These are phyloP conservation scores for Candida sp. DNA, from an alignment of 1,139 yeast species.

Conservation along the genomic window DNA sequence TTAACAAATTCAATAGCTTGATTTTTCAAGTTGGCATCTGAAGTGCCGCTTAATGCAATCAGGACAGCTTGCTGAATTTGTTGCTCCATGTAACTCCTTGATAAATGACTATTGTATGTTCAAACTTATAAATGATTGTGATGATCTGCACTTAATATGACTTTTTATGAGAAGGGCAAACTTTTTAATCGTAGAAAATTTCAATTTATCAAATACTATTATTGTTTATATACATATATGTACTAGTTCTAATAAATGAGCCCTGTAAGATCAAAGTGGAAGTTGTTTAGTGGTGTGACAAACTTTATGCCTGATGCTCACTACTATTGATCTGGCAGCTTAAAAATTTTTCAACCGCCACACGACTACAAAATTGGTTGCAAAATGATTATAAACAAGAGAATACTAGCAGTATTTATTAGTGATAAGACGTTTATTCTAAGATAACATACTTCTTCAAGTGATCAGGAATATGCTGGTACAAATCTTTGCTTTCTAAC, in stretches of 20 bases:
- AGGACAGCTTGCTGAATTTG: slow-evolving; percentile 94
- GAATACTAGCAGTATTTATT: not conserved
- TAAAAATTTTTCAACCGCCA: not conserved
- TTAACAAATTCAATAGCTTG: slow-evolving; percentile 85
- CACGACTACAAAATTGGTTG: not conserved
- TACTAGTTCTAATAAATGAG: not conserved
- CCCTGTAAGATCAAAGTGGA: not conserved
- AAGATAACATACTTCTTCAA: slow-evolving; percentile 60
- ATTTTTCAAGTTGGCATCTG: slow-evolving; percentile 63
- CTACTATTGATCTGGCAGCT: not conserved
- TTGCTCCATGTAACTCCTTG: slow-evolving; percentile 54
- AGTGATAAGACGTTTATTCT: slow-evolving; percentile 15
- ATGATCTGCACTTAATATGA: not conserved
- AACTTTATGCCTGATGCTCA: not conserved
- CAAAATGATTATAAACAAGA: not conserved
- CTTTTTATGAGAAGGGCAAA: too few species aligned
- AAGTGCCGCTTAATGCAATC: slow-evolving; percentile 79
- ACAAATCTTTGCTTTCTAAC: slow-evolving; percentile 69
- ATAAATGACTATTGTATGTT: not conserved
- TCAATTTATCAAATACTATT: not conserved
- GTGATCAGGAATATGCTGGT: slow-evolving; percentile 63
- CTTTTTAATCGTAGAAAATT: too few species aligned
- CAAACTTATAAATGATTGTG: not conserved
- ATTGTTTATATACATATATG: not conserved
- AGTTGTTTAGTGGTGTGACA: not conserved